Evolutionary conservation across 306 rosid genomes (phyloP).

Genomic region (Oemleria cerasiformis): DNA sequence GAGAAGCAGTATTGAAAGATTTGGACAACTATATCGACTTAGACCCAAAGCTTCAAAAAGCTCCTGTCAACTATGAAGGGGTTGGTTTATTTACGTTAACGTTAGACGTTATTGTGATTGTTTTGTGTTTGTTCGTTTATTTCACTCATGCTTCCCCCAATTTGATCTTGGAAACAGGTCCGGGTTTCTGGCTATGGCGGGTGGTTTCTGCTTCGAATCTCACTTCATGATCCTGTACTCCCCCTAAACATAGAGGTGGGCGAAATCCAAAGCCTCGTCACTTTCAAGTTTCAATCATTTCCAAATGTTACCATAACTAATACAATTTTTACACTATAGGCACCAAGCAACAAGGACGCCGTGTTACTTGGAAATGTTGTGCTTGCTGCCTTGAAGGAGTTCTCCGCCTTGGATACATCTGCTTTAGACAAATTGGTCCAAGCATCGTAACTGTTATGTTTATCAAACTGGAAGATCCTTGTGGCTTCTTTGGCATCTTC

Average conservation of each 20-base stretch:
- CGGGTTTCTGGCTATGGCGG: slow-evolving; percentile 89
- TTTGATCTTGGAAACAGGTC: slow-evolving; percentile 46
- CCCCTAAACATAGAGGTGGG: slow-evolving; percentile 96
- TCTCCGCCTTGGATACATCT: slow-evolving; percentile 75
- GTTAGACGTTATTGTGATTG: not conserved
- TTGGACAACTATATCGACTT: slow-evolving; percentile 58
- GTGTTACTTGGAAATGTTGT: slow-evolving; percentile 67
- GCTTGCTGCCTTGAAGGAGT: slow-evolving; percentile 58
- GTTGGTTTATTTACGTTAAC: slow-evolving; percentile 34
- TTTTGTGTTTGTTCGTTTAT: not conserved
- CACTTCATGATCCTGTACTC: slow-evolving; percentile 95
- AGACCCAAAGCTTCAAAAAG: slow-evolving; percentile 62
- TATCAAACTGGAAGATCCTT: slow-evolving; percentile 18
- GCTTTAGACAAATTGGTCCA: slow-evolving; percentile 68
- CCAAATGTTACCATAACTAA: slow-evolving; percentile 19
- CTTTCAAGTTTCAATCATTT: not conserved
- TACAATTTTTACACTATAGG: slow-evolving; percentile 39
- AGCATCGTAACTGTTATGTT: slow-evolving; percentile 27
- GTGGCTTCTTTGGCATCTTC: slow-evolving; percentile 23
- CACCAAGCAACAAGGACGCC: slow-evolving; percentile 63
- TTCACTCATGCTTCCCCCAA: slow-evolving; percentile 30
- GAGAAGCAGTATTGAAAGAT: slow-evolving; percentile 80
- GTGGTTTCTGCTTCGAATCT: slow-evolving; percentile 93
- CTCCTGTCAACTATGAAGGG: slow-evolving; percentile 88
- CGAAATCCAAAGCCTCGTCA: slow-evolving; percentile 1